A percentile compares a stretch with the other conserved stretches of the same genome.
phyloP scores from a whole-genome alignment of 371 early-diverging fungal genomes.

The Umbelopsis sp. region DNA sequence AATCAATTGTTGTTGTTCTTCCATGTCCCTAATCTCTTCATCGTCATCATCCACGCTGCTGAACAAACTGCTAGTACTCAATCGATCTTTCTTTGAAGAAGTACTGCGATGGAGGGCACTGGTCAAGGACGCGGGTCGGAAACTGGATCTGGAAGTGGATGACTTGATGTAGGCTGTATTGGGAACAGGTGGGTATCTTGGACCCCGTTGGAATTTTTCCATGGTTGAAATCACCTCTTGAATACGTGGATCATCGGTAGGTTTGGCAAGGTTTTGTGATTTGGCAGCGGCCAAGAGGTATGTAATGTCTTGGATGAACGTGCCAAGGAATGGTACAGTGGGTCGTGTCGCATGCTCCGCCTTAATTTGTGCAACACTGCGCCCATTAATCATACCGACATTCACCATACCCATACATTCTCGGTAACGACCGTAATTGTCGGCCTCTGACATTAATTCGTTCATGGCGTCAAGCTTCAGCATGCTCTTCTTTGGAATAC shows the following conservation, averaged over 20 bases:
- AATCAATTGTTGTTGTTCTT: conserved; percentile 55
- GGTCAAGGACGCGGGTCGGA: conserved; percentile 53
- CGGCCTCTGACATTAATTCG: conserved; percentile 70
- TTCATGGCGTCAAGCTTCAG: conserved; percentile 60
- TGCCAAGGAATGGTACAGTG: conserved; percentile 78
- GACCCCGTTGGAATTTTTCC: conserved; percentile 63
- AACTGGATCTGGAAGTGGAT: conserved; percentile 49
- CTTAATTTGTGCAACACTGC: conserved; percentile 36
- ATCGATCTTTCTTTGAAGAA: conserved; percentile 51
- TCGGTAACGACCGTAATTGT: conserved; percentile 76
- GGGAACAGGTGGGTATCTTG: conserved; percentile 59
- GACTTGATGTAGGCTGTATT: conserved; percentile 57
- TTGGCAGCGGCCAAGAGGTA: conserved; percentile 74
- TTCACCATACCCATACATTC: conserved; percentile 62
- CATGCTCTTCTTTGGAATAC: conserved; percentile 70
- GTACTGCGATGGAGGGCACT: conserved; percentile 59
- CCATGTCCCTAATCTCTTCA: conserved; percentile 32
- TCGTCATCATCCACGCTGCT: conserved; percentile 33
- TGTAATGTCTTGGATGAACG: conserved; percentile 80
- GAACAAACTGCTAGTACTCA: conserved; percentile 50
- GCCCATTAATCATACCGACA: conserved; percentile 40
- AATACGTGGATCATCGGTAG: conserved; percentile 58
- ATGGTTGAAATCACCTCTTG: conserved; percentile 56
- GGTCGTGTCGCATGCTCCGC: conserved; percentile 58
- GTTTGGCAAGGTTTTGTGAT: conserved; percentile 29